Evolutionary conservation across 78 protist species (phyloP), one percentile per base, ranked within the genome.

Genomic region (Cavenderia fasciculata): DNA sequence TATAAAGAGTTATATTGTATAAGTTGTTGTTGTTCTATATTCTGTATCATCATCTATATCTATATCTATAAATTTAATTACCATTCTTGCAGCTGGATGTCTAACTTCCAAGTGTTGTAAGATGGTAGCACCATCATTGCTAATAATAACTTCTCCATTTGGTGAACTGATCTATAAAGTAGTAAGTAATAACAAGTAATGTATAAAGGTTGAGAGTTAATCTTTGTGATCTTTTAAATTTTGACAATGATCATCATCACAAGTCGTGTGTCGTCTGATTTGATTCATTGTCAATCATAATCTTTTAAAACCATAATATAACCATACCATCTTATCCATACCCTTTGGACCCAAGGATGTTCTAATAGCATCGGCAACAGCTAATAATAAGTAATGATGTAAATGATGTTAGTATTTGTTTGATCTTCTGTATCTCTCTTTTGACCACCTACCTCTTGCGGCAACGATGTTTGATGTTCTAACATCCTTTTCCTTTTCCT

Each of bases 121-220:
- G 62, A 99, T 98, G 23, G 99, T 99, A 29, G 99, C 99, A 27
- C 99, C 99, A 91, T 99, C 99, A 85, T 99, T 99, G n/a, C 99
- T 98, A 93, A 99, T 98, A 59, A 97, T 76, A 38, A 97, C 98
- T 49, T 98, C 99, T 29, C 98, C 98, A 12, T 41, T 54, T 57
- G 91, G 95, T 43, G 95, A 85, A 38, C 59, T 57, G n/a, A 92
- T 92, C 92, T 86, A 12, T 59, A 29, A 7, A 18, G 14, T 43
- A n/a, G n/a, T n/a, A n/a, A n/a, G n/a, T n/a, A n/a, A n/a, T n/a
- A n/a, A n/a, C n/a, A n/a, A n/a, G n/a, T n/a, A n/a, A n/a, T n/a
- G n/a, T n/a, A n/a, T n/a, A n/a, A n/a, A n/a, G n/a, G n/a, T n/a
- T n/a, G n/a, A n/a, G n/a, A n/a, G n/a, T n/a, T n/a, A n/a, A n/a